Percentiles rank a stretch among this genome's conserved stretches.
phyloP scores from a whole-genome alignment of 1,284 basidiomycete species.

The Ustilago xerochloae region DNA sequence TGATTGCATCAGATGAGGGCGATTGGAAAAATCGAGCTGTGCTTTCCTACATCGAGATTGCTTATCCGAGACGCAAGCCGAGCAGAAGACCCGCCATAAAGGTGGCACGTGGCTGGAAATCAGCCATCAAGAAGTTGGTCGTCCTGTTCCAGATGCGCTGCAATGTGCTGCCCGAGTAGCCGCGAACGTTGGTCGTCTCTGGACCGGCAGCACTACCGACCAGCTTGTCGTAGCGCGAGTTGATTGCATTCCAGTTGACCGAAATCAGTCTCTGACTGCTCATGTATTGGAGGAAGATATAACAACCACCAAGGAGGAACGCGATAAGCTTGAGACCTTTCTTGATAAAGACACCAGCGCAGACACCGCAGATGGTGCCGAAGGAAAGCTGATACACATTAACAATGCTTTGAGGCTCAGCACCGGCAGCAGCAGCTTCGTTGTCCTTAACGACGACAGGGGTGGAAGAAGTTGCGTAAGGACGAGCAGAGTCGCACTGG shows the following conservation, averaged over 20 bases:
- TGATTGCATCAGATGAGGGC: too few relatives aligned
- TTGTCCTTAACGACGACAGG: constrained; percentile 14
- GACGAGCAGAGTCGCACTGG: constrained; percentile 31
- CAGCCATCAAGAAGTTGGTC: constrained; percentile 86
- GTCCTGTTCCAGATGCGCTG: constrained; percentile 77
- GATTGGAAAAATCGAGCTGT: too few relatives aligned
- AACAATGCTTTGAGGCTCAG: constrained; percentile 75
- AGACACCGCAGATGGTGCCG: constrained; percentile 84
- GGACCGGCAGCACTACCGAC: constrained; percentile 76
- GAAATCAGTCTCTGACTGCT: constrained; percentile 72
- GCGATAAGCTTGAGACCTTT: constrained; percentile 87
- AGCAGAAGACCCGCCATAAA: constrained; percentile 72
- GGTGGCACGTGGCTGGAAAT: constrained; percentile 81
- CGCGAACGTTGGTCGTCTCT: constrained; percentile 70
- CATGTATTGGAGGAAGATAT: constrained; percentile 64
- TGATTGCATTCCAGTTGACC: constrained; percentile 80
- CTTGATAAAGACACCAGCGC: constrained; percentile 91
- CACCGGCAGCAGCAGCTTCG: constrained; percentile 18
- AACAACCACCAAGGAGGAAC: constrained; percentile 77
- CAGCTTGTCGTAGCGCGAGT: constrained; percentile 75
- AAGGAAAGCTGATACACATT: constrained; percentile 86
- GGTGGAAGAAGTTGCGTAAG: constrained; percentile 24
- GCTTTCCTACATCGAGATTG: too few relatives aligned
- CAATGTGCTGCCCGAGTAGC: constrained; percentile 70
- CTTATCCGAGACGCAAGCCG: constrained; percentile 71